Percentiles rank a stretch among this genome's conserved stretches.
Conservation (phyloP, 768 basidiomycete species). For the Tubosaeta sp. region DNA sequence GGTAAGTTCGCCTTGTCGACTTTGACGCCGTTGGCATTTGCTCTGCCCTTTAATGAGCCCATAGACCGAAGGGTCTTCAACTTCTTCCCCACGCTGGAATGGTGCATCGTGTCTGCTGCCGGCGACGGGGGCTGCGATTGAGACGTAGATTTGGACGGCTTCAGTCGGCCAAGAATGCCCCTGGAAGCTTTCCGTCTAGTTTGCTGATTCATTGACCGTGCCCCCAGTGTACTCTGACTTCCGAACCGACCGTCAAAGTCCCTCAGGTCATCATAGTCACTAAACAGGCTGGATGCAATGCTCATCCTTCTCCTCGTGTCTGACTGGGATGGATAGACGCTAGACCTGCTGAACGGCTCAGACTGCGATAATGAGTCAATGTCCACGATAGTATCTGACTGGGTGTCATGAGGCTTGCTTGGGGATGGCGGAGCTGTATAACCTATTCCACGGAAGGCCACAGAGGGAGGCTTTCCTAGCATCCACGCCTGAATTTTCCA, state of each 20-base stretch:
- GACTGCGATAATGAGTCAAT: slow-evolving; percentile 17
- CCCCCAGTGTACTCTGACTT: slow-evolving; percentile 69
- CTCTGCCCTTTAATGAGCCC: slow-evolving; percentile 68
- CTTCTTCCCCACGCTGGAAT: slow-evolving; percentile 39
- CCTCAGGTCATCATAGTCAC: slow-evolving; percentile 82
- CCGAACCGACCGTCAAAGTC: slow-evolving; percentile 88
- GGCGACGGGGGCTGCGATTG: slow-evolving; percentile 45
- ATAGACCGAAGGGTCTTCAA: slow-evolving; percentile 77
- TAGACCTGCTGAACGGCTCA: slow-evolving; percentile 17
- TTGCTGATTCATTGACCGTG: slow-evolving; percentile 36
- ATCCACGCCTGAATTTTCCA: slow-evolving; percentile 98
- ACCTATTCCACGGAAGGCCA: slow-evolving; percentile 83
- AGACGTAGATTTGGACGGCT: slow-evolving; percentile 37
- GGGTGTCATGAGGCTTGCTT: slow-evolving; percentile 25
- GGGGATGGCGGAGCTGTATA: slow-evolving; percentile 51
- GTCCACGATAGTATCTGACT: slow-evolving; percentile 17
- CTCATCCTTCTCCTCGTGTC: slow-evolving; percentile 60
- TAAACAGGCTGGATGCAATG: slow-evolving; percentile 66
- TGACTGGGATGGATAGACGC: slow-evolving; percentile 27
- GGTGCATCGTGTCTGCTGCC: slow-evolving; percentile 35
- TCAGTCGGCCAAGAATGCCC: slow-evolving; percentile 64
- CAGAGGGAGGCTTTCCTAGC: slow-evolving; percentile 90
- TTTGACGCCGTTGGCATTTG: slow-evolving; percentile 18
- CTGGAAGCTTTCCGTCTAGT: slow-evolving; percentile 57
- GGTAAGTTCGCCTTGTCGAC: slow-evolving; percentile 38